Evolutionary conservation across 352 stramenopile genomes (phyloP).

Genomic region (Achlya hypogyna): DNA sequence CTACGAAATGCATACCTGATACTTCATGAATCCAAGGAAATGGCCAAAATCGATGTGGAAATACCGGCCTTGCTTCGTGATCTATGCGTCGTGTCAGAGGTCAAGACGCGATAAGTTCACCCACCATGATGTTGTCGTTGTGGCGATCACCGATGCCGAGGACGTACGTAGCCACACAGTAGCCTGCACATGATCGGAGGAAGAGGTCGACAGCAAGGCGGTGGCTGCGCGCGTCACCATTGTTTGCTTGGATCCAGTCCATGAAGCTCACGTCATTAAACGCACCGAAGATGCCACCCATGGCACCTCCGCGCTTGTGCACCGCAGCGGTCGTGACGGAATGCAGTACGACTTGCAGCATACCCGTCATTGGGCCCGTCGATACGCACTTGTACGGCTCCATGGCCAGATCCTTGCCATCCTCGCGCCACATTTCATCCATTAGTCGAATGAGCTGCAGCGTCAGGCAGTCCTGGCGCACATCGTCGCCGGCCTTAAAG

Average conservation of each 20-base stretch:
- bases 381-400: slow-evolving; percentile 87
- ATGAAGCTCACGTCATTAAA: slow-evolving; percentile 82
- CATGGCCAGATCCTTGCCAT: slow-evolving; percentile 87
- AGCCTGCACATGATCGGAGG: slow-evolving; percentile 78
- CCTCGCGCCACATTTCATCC: slow-evolving; percentile 89
- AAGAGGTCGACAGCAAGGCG: slow-evolving; percentile 79
- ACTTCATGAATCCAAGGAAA: slow-evolving; percentile 83
- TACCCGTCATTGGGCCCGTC: slow-evolving; percentile 85
- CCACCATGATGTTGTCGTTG: slow-evolving; percentile 95
- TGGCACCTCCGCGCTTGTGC: slow-evolving; percentile 69
- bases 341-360: slow-evolving; percentile 87
- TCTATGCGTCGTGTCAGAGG: slow-evolving; percentile 28
- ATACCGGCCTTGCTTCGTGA: slow-evolving; percentile 65
- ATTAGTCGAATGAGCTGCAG: slow-evolving; percentile 89
- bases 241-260: slow-evolving; percentile 78
- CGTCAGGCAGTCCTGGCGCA: slow-evolving; percentile 91
- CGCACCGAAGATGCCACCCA: slow-evolving; percentile 71
- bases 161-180: slow-evolving; percentile 91
- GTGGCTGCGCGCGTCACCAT: slow-evolving; percentile 54
- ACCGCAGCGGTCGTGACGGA: slow-evolving; percentile 89
- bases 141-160: slow-evolving; percentile 92
- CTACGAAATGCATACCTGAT: slow-evolving; percentile 37
- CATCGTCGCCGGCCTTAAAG: slow-evolving; percentile 92
- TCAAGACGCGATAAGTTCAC: neutral
- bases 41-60: slow-evolving; percentile 88